These are phyloP conservation scores for Pseudomonodictys pantanalensis DNA, from an alignment of 495 filamentous ascomycete species.

Conservation along the genomic window DNA sequence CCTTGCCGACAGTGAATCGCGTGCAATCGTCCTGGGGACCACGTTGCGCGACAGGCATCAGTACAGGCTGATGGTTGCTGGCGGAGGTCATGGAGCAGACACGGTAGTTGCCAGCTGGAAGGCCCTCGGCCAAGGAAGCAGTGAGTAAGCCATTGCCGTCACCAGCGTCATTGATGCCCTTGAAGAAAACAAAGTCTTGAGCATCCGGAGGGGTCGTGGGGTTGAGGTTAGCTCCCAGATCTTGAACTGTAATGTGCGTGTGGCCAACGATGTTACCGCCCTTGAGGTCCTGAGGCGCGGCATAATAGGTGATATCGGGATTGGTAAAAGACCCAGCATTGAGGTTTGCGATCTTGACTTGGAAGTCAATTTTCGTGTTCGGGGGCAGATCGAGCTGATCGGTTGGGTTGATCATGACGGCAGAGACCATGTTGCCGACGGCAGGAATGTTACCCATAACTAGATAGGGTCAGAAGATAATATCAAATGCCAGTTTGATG, in stretches of 20 bases:
- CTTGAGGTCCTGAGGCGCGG: slow-evolving; percentile 60
- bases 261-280: slow-evolving; percentile 61
- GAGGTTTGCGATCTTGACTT: slow-evolving; percentile 59
- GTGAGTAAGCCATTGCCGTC: slow-evolving; percentile 59
- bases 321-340: slow-evolving; percentile 65
- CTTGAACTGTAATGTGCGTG: slow-evolving; percentile 69
- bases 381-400: slow-evolving; percentile 47
- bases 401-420: slow-evolving; percentile 57
- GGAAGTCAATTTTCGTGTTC: slow-evolving; percentile 56
- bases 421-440: slow-evolving; percentile 61
- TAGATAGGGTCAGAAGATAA: slow-evolving; percentile 38
- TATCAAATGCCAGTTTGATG: slow-evolving; percentile 6
- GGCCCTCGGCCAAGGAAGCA: slow-evolving; percentile 58
- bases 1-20: slow-evolving; percentile 51
- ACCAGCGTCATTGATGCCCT: slow-evolving; percentile 71
- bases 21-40: slow-evolving; percentile 71
- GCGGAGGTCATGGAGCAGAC: slow-evolving; percentile 68
- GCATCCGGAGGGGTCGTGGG: slow-evolving; percentile 40
- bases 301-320: slow-evolving; percentile 58
- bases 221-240: slow-evolving; percentile 51
- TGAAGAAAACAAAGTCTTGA: slow-evolving; percentile 64
- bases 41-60: slow-evolving; percentile 75
- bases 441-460: slow-evolving; percentile 71
- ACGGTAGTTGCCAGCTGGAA: slow-evolving; percentile 63
- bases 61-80: slow-evolving; percentile 72